Percentiles rank a stretch among this genome's conserved stretches.
Conservation (phyloP, 768 basidiomycete species). For the Macrolepiota dolichaula region DNA sequence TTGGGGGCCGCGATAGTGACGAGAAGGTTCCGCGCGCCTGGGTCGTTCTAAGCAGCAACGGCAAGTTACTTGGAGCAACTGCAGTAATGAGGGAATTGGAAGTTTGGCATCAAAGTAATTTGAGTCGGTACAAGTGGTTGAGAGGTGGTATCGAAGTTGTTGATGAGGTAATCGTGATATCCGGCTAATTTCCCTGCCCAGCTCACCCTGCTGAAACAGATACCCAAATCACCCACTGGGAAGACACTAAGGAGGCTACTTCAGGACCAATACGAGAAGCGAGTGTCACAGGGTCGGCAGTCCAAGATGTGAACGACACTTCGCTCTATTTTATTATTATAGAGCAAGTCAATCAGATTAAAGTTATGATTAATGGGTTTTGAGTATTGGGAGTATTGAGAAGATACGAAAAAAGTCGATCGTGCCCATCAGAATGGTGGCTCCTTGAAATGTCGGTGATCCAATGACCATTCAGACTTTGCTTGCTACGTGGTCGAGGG, state of each 20-base stretch:
- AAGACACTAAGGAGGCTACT: slow-evolving; percentile 62
- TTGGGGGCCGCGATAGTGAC: slow-evolving; percentile 62
- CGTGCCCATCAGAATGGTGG: no score
- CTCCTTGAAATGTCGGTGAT: no score
- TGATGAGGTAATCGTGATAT: slow-evolving; percentile 41
- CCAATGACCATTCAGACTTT: no score
- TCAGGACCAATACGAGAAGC: slow-evolving; percentile 52
- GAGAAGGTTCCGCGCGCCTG: slow-evolving; percentile 77
- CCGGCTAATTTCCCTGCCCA: background rate
- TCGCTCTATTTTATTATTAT: no score
- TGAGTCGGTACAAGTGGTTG: slow-evolving; percentile 76
- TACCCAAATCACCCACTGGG: slow-evolving; percentile 71
- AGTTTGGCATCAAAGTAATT: slow-evolving; percentile 53
- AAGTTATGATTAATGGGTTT: no score
- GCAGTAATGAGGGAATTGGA: slow-evolving; percentile 46
- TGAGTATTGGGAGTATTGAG: no score
- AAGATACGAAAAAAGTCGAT: no score
- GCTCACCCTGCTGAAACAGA: slow-evolving; percentile 31
- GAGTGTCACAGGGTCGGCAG: slow-evolving; percentile 20
- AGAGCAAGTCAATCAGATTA: no score
- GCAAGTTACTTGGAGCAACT: slow-evolving; percentile 42
- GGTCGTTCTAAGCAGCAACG: slow-evolving; percentile 60
- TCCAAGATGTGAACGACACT: slow-evolving; percentile 27
- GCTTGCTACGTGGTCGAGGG: no score
- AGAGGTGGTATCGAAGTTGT: slow-evolving; percentile 71